These are phyloP conservation scores for Gossypium arboreum DNA, from an alignment of 345 rosid species.

Conservation along the genomic window DNA sequence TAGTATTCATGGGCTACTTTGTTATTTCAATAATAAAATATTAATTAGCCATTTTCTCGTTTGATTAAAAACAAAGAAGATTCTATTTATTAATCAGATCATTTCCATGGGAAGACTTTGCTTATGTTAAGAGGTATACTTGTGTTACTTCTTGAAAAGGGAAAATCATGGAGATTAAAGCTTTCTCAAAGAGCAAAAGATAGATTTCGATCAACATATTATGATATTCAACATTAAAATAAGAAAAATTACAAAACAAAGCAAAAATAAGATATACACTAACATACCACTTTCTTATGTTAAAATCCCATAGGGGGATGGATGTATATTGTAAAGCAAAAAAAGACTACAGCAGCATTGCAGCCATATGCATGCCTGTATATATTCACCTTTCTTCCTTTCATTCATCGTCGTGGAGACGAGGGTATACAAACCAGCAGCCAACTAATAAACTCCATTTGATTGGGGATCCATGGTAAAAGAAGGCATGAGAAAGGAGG, in stretches of 20 bases:
- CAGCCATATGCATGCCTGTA: conserved; percentile 10
- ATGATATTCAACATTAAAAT: not conserved
- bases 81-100: too few relatives aligned
- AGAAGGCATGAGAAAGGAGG: not conserved
- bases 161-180: not conserved
- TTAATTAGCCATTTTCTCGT: too few relatives aligned
- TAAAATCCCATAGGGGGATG: not conserved
- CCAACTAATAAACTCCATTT: not conserved
- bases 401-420: not conserved
- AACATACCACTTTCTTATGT: not conserved
- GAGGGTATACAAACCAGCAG: not conserved
- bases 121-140: not conserved
- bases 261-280: not conserved
- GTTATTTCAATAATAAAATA: too few relatives aligned
- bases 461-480: not conserved
- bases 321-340: not conserved
- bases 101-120: too few relatives aligned
- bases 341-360: not conserved
- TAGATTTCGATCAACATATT: not conserved
- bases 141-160: not conserved
- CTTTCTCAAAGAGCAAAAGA: not conserved
- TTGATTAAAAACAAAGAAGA: too few relatives aligned
- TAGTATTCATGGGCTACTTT: too few relatives aligned
- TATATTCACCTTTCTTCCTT: not conserved
- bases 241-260: not conserved